Base-by-base conservation (phyloP, 352 stramenopile genomes). In the Globisporangium sylvaticum region DNA sequence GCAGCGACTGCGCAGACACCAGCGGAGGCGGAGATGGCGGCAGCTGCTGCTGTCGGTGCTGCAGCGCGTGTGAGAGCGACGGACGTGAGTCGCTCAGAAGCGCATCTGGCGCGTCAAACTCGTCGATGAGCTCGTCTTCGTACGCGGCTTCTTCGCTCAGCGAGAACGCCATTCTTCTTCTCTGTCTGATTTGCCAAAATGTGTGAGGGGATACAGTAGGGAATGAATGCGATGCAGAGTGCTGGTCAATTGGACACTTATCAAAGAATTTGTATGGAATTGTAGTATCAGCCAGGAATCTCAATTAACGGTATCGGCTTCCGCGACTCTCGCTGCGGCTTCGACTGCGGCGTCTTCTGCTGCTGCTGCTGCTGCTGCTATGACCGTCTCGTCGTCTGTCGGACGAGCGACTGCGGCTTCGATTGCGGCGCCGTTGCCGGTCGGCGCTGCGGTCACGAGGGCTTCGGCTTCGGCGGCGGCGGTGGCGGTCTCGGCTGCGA, bases 71-170 rank as follows among this genome's bases (percentile, higher is more conserved):
- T 4, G 18, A 24, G 15, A 22, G 18, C 6, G 31, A 37, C 31
- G 27, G 7, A 18, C 4, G 32, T 5, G 18, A 2, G 53, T 0
- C 6, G 32, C 34, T 22, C 20, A 62, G 58, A 15, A 56, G 54
- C 54, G 29, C 29, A 1, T 60, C 27, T 4, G 59, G 58, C 15
- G 63, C 70, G 58, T 92, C 84, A 61, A 92, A 92, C 46, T 77
- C 82, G 73, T 91, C 82, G 25, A 92, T 92, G 1, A 91, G 66
- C 59, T 71, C 75, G 62, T 72, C 73, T 39, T 89, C 84, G 64
- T 83, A 76, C 31, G 63, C 70, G 10, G 76, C 73, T 56, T 72
- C 56, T 48, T 72, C 56, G 29, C 58, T 46, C 55, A 66, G 8
- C 53, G 34, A 7, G 53, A 39, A 15, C 27, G 53, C 27, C 54